Conservation (phyloP, 495 filamentous ascomycete species). For the Penicillium flavigenum region DNA sequence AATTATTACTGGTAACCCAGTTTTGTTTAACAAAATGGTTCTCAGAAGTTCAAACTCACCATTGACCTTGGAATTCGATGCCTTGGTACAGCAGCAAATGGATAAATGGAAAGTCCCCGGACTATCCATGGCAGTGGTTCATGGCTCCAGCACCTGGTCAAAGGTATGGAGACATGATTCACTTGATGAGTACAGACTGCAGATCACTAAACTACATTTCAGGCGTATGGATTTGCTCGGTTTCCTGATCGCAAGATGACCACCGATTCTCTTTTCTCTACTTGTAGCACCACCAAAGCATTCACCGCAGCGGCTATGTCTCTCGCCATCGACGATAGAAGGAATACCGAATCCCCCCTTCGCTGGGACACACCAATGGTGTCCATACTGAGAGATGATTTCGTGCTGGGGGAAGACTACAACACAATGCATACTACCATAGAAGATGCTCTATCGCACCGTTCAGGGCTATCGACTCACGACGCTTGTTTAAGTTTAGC, state of each 20-base stretch:
- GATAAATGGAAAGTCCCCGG: conserved; percentile 47
- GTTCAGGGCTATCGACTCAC: conserved; percentile 49
- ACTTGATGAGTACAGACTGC: conserved; percentile 35
- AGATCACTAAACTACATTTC: conserved; percentile 36
- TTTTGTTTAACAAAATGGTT: background rate
- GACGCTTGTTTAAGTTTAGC: conserved; percentile 25
- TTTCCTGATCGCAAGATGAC: conserved; percentile 40
- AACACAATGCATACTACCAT: conserved; percentile 47
- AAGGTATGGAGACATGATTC: conserved; percentile 29
- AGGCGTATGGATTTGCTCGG: conserved; percentile 52
- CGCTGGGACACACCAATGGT: conserved; percentile 50
- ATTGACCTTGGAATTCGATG: conserved; percentile 27
- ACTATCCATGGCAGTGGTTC: conserved; percentile 45
- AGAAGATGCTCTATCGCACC: conserved; percentile 53
- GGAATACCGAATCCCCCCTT: conserved; percentile 29
- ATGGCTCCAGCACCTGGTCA: conserved; percentile 41
- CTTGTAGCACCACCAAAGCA: conserved; percentile 53
- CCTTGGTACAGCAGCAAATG: conserved; percentile 31
- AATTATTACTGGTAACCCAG: background rate
- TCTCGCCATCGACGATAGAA: conserved; percentile 42
- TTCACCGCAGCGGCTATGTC: conserved; percentile 51
- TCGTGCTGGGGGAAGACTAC: conserved; percentile 46
- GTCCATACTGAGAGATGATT: conserved; percentile 51
- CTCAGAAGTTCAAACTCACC: background rate
- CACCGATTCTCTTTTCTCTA: conserved; percentile 42